phyloP scores from a whole-genome alignment of 345 rosid genomes.

The Hypericum perforatum region DNA sequence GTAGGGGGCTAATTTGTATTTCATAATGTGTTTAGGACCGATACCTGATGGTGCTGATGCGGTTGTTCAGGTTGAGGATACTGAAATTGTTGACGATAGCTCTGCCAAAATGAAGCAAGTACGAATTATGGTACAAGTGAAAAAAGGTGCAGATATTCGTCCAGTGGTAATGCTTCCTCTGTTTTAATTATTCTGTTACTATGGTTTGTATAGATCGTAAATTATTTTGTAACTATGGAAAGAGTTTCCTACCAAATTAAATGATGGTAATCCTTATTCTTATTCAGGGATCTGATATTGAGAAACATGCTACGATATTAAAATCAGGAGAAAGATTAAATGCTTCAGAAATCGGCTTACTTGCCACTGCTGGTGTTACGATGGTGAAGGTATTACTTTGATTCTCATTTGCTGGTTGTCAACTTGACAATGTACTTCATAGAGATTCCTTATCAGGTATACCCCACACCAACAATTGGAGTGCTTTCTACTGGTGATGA shows the following conservation, averaged over 20 bases:
- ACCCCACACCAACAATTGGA: slow-evolving; percentile 65
- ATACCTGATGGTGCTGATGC: slow-evolving; percentile 98
- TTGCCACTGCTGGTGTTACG: slow-evolving; percentile 74
- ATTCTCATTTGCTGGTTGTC: slow-evolving; percentile 14
- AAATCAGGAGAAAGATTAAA: slow-evolving; percentile 69
- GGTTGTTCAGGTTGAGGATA: slow-evolving; percentile 94
- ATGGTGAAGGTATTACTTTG: slow-evolving; percentile 57
- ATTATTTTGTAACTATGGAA: too few relatives aligned
- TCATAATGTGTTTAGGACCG: slow-evolving; percentile 42
- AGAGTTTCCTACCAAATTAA: too few relatives aligned
- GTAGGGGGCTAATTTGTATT: neutral
- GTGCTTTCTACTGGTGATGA: slow-evolving; percentile 96
- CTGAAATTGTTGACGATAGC: slow-evolving; percentile 34
- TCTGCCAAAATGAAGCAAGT: slow-evolving; percentile 38
- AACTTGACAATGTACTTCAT: slow-evolving; percentile 7
- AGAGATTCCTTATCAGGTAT: slow-evolving; percentile 41
- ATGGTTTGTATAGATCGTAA: too few relatives aligned
- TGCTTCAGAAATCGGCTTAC: slow-evolving; percentile 85
- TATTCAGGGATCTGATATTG: slow-evolving; percentile 76
- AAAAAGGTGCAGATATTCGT: slow-evolving; percentile 74
- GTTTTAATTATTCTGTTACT: neutral
- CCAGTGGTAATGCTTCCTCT: slow-evolving; percentile 59
- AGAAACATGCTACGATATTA: slow-evolving; percentile 53
- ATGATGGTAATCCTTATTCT: neutral
- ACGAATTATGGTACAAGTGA: slow-evolving; percentile 49